Base-by-base conservation (phyloP, 2,329 filamentous ascomycete genomes). In the Cryoendolithus antarcticus region DNA sequence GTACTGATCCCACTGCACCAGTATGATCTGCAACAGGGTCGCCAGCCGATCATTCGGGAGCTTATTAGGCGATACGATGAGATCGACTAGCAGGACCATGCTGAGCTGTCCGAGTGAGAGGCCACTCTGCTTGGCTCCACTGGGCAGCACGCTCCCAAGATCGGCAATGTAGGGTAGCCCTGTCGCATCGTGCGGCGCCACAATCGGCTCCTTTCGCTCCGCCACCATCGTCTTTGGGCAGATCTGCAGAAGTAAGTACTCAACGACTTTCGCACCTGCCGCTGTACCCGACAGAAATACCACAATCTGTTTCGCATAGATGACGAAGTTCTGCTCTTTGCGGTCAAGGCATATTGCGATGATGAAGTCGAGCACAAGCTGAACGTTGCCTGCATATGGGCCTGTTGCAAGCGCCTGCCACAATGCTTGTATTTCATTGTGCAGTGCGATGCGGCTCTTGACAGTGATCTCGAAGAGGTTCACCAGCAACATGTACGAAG, bases 401-500 rank as follows among this genome's bases (percentile, higher is more conserved):
- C 91, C 89, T 0, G 88, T 94, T 1, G 89, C 89, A 34, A 98
- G 70, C 3, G 91, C 91, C 62, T 96, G 88, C 91, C 91, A 98
- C 9, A 98, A 70, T 9, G 89, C 91, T 62, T 96, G 89, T 1
- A 98, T 91, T 58, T 98, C 91, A 51, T 95, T 95, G 56, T 96
- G 89, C 15, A 98, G 66, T 3, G 81, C 80, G 36, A 77, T 84
- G 51, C 86, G 86, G 19, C 84, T 91, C 49, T 86, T 86, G 55
- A 95, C 93, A 0, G 93, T 98, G 43, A 96, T 91, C 61, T 98
- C 91, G 37, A 96, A 81, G 2, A 98, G 69, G 54, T 98, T 98
- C 15, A 89, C 86, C 8, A 98, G 72, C 3, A 98, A 72, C 64
- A 98, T 93, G 58, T 96, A 95, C 0, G 91, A 96, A 45, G 82